phyloP scores from a whole-genome alignment of 2,329 filamentous ascomycete species.

The Calcarisporium arbuscula region DNA sequence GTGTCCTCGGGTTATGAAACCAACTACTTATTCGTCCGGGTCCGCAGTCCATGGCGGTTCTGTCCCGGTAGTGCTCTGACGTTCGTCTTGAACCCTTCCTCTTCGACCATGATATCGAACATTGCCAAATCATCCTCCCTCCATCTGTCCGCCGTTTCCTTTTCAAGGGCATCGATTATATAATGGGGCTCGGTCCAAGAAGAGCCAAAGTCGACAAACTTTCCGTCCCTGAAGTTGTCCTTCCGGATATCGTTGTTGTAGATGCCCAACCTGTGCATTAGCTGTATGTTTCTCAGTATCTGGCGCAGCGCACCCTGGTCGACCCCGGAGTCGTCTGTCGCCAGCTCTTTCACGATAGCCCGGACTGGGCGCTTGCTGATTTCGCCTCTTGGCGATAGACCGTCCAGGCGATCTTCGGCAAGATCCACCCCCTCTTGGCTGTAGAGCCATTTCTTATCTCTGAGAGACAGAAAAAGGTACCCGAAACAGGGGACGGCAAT shows the following conservation, averaged over 20 bases:
- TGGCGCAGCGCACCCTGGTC: not conserved
- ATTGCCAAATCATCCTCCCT: not conserved
- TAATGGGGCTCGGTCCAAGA: slow-evolving; percentile 4
- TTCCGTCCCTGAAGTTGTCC: slow-evolving; percentile 4
- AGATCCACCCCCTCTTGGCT: no score
- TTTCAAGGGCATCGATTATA: no score
- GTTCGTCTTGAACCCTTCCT: not conserved
- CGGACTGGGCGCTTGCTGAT: slow-evolving; percentile 2
- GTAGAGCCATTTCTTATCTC: no score
- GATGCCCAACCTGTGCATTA: not conserved
- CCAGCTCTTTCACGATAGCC: slow-evolving; percentile 1
- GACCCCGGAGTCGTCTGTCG: not conserved
- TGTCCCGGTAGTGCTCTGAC: not conserved
- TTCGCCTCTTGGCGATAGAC: no score
- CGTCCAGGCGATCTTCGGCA: no score
- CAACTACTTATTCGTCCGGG: not conserved
- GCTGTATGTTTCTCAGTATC: not conserved
- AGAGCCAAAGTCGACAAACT: slow-evolving; percentile 4
- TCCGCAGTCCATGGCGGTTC: not conserved
- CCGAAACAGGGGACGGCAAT: no score
- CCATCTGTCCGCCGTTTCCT: not conserved
- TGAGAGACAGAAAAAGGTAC: no score
- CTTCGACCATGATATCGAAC: not conserved
- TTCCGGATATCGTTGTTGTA: slow-evolving; percentile 1
- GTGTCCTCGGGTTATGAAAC: no score